Base-by-base conservation (phyloP, 2,329 filamentous ascomycete species). In the Emericellopsis atlantica region DNA sequence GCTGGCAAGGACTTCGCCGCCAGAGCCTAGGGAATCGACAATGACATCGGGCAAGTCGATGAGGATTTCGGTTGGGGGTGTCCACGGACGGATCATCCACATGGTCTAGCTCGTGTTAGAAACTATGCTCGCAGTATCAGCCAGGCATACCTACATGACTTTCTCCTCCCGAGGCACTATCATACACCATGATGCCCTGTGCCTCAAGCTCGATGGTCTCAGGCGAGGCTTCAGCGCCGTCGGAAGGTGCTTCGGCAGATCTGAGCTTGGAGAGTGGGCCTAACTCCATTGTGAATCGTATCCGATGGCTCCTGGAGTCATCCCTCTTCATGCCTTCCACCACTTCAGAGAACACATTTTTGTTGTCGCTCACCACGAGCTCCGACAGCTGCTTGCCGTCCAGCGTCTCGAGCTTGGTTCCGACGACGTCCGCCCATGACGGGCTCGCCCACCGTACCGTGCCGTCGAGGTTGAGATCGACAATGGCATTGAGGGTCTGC, bases 61-160 rank as follows among this genome's bases (percentile, higher is more conserved):
- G 48, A 93, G 93, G 54, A 98, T 86, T 66, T 96, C 89, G 49
- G 88, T 78, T 6, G 90, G 84, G 33, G 82, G 74, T 33, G 88
- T 81, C 62, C 88, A 94, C 3, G 90, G 92, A 48, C 92, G 84
- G 50, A 98, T 78, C 88, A 98, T 98, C 92, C 92, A 98, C 93
- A 98, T 98, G 15, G 87, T 94, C 86, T 95, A 52, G 48, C 43
- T 44, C 37, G 37, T 45, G 49, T 61, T 43, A 61, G 55, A 49
- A 51, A 45, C 33, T 29, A 39, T 32, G 32, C 6, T 22, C 12
- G 39, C 12, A 31, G 11, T 8, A 42, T 12, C 26, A 29, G 3
- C 9, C 8, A 9, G 9, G 26, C 12, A 29, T 6, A 29, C 84
- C 70, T 74, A 93, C 87, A 70, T 96, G 90, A 54, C 86, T 92